Evolutionary conservation across 768 basidiomycete species (phyloP).

Genomic region (Cystofilobasidium ferigula): DNA sequence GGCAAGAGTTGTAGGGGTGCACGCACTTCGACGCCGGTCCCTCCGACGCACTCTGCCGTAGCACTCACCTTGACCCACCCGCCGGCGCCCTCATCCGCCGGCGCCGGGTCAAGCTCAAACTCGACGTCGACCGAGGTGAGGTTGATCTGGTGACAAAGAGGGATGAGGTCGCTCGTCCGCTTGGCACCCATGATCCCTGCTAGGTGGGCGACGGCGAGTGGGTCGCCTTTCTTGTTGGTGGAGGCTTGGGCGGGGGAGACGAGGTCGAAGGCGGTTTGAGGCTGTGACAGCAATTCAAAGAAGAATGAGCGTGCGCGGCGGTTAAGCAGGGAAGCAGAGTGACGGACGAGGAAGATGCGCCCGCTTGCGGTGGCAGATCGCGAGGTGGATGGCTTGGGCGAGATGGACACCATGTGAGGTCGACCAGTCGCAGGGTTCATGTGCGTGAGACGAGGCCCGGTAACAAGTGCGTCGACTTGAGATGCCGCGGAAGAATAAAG

Average conservation of each 20-base stretch:
- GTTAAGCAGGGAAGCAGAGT: slow-evolving; percentile 44
- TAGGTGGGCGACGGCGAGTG: slow-evolving; percentile 47
- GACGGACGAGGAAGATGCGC: slow-evolving; percentile 53
- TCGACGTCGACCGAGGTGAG: slow-evolving; percentile 59
- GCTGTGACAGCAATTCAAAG: background rate
- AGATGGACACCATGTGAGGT: slow-evolving; percentile 74
- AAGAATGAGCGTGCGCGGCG: background rate
- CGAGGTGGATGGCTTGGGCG: slow-evolving; percentile 50
- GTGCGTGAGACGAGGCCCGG: slow-evolving; percentile 49
- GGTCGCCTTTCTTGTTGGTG: slow-evolving; percentile 35
- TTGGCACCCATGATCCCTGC: slow-evolving; percentile 83
- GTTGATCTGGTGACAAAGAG: slow-evolving; percentile 73
- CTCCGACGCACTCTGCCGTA: slow-evolving; percentile 62
- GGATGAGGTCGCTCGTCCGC: slow-evolving; percentile 69
- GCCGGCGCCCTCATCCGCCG: slow-evolving; percentile 29
- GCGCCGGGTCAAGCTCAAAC: slow-evolving; percentile 38
- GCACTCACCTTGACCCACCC: slow-evolving; percentile 53
- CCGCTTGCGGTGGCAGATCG: slow-evolving; percentile 68
- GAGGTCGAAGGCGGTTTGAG: slow-evolving; percentile 19
- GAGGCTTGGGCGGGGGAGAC: slow-evolving; percentile 1
- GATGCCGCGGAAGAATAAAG: background rate
- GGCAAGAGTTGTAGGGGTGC: slow-evolving; percentile 67
- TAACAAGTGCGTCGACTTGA: background rate
- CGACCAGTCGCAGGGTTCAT: slow-evolving; percentile 54
- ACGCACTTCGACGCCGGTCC: slow-evolving; percentile 83